Conservation (phyloP, 1,139 yeast genomes). For the Protomyces gravidus region DNA sequence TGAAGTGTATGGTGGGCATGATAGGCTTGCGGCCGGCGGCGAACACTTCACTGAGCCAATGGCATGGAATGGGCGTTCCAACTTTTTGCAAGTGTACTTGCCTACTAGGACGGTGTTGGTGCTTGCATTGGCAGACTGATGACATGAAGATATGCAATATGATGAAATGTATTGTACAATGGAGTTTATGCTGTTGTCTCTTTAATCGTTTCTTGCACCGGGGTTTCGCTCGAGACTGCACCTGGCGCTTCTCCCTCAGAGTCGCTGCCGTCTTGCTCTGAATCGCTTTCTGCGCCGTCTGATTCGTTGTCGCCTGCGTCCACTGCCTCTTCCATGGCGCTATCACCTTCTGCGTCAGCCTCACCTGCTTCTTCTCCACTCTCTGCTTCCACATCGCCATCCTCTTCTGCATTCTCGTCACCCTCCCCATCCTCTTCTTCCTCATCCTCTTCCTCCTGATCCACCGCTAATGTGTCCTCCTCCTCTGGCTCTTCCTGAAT, state of each 20-base stretch:
- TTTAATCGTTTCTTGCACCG: not conserved
- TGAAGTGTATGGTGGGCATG: constrained; percentile 69
- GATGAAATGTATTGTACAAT: not conserved
- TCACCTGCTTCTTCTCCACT: constrained; percentile 44
- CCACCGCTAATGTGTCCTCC: constrained; percentile 30
- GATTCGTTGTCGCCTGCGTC: not conserved
- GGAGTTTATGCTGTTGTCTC: not conserved
- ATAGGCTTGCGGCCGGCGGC: constrained; percentile 54
- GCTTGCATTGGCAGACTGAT: constrained; percentile 45
- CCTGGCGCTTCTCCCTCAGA: not conserved
- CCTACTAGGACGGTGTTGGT: constrained; percentile 81
- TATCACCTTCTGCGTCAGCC: constrained; percentile 35
- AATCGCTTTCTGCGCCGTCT: not conserved
- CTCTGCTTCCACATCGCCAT: constrained; percentile 18
- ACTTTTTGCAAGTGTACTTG: constrained; percentile 73
- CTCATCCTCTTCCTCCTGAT: constrained; percentile 28
- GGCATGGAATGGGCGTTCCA: constrained; percentile 72
- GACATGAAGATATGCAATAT: not conserved
- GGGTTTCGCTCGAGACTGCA: too few relatives aligned
- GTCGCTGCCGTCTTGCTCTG: constrained; percentile 1
- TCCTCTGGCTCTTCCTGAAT: constrained; percentile 32
- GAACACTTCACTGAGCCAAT: constrained; percentile 65
- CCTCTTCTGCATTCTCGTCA: constrained; percentile 21
- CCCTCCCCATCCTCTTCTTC: constrained; percentile 16
- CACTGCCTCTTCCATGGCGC: not conserved